phyloP scores from a whole-genome alignment of 2,329 filamentous ascomycete genomes.

The Fusarium beomiforme region DNA sequence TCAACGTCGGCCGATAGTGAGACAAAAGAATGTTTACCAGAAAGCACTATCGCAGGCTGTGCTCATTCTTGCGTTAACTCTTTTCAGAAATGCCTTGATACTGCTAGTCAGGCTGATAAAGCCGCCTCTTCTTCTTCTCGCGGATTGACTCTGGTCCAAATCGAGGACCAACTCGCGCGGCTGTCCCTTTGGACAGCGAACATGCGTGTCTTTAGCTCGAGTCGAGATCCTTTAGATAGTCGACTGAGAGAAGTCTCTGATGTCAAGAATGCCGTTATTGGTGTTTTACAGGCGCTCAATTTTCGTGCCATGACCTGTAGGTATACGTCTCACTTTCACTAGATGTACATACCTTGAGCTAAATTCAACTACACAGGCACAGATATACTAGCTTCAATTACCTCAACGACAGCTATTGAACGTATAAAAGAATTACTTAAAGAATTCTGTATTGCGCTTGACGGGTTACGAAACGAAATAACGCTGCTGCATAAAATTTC shows the following conservation, averaged over 20 bases:
- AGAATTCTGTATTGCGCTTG: not conserved
- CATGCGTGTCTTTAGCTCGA: not conserved
- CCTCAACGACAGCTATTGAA: not conserved
- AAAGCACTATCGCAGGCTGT: no score
- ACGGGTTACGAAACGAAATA: not conserved
- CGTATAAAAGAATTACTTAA: not conserved
- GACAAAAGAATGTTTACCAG: no score
- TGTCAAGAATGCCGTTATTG: not conserved
- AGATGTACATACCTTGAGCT: not conserved
- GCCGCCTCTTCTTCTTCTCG: no score
- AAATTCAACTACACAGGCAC: not conserved
- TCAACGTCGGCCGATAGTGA: no score
- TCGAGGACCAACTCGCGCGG: not conserved
- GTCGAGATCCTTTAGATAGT: not conserved
- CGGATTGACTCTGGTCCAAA: no score
- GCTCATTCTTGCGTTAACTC: no score
- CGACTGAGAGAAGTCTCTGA: not conserved
- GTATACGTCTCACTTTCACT: no score
- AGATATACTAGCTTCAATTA: not conserved
- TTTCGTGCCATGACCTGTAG: not conserved
- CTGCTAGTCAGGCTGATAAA: no score
- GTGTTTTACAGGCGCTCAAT: not conserved
- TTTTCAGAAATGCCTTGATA: no score
- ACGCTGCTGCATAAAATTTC: not conserved
- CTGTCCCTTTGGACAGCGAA: not conserved